phyloP scores from a whole-genome alignment of 257 asterid genomes.

The Mentha longifolia region DNA sequence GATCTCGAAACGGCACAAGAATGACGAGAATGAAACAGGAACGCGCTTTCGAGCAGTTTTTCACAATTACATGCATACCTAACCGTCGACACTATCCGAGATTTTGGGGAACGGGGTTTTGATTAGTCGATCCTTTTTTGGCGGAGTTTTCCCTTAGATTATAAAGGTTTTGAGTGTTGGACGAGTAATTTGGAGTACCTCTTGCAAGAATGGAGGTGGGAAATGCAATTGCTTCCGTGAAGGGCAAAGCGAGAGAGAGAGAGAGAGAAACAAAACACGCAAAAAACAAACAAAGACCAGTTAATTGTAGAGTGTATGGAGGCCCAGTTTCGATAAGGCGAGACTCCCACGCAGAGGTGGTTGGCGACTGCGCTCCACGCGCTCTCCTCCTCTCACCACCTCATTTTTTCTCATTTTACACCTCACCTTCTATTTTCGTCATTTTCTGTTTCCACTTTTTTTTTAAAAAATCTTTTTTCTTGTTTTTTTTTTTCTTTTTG shows the following conservation, averaged over 20 bases:
- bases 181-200: constrained; percentile 28
- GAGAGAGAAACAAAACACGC: constrained; percentile 50
- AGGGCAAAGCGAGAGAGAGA: constrained; percentile 40
- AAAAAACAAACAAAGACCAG: constrained; percentile 35
- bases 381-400: constrained; percentile 33
- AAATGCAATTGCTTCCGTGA: constrained; percentile 52
- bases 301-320: constrained; percentile 34
- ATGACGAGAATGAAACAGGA: constrained; percentile 26
- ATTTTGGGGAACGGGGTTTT: constrained; percentile 32
- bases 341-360: constrained; percentile 27
- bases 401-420: constrained; percentile 24
- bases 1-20: constrained; percentile 2
- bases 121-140: constrained; percentile 15
- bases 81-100: constrained; percentile 42
- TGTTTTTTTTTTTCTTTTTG: neutral
- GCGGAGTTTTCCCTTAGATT: constrained; percentile 15
- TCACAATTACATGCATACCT: constrained; percentile 35
- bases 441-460: constrained; percentile 7
- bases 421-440: constrained; percentile 29
- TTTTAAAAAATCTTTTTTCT: neutral
- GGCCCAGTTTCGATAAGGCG: constrained; percentile 55
- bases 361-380: constrained; percentile 14
- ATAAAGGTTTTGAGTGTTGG: constrained; percentile 35
- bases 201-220: constrained; percentile 25
- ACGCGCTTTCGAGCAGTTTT: constrained; percentile 31